A percentile compares a stretch with the other conserved stretches of the same genome.
Conservation (phyloP, 2,329 filamentous ascomycete genomes). For the Alternaria tenuissima region DNA sequence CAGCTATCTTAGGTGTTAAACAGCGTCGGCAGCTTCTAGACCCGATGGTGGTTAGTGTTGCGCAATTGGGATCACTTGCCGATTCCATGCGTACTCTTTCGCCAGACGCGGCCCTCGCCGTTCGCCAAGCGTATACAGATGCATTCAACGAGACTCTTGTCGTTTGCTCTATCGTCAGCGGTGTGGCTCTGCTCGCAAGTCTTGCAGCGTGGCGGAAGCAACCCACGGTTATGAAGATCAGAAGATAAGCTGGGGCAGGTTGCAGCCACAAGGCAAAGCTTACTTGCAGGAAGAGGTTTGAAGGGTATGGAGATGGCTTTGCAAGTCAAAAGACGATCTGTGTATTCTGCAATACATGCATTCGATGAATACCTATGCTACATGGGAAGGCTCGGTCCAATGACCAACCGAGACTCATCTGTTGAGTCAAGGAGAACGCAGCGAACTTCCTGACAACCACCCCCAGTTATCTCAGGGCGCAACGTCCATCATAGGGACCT, state of each 20-base stretch:
- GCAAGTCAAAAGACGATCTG: too few species aligned
- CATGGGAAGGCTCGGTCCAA: neutral
- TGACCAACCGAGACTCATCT: too few species aligned
- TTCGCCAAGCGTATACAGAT: constrained; percentile 23
- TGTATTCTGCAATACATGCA: too few species aligned
- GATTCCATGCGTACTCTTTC: constrained; percentile 11
- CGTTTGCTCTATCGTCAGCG: constrained; percentile 26
- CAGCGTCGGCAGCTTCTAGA: constrained; percentile 17
- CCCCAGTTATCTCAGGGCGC: constrained; percentile 1
- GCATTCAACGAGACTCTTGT: constrained; percentile 28
- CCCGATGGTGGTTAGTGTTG: constrained; percentile 2
- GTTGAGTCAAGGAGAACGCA: neutral
- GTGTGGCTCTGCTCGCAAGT: constrained; percentile 20
- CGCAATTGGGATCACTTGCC: constrained; percentile 15
- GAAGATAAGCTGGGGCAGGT: neutral
- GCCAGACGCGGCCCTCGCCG: neutral
- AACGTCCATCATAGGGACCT: neutral
- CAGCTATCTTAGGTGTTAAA: constrained; percentile 18
- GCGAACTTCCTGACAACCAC: too few species aligned
- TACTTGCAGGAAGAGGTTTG: too few species aligned
- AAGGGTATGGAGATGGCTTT: too few species aligned
- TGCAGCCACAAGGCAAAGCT: too few species aligned
- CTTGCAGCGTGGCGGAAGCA: constrained; percentile 19
- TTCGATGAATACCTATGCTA: neutral
- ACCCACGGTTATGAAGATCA: neutral